Percentiles rank a stretch among this genome's conserved stretches.
phyloP scores from a whole-genome alignment of 164 flowering plant species.

The Stephania cephalantha region DNA sequence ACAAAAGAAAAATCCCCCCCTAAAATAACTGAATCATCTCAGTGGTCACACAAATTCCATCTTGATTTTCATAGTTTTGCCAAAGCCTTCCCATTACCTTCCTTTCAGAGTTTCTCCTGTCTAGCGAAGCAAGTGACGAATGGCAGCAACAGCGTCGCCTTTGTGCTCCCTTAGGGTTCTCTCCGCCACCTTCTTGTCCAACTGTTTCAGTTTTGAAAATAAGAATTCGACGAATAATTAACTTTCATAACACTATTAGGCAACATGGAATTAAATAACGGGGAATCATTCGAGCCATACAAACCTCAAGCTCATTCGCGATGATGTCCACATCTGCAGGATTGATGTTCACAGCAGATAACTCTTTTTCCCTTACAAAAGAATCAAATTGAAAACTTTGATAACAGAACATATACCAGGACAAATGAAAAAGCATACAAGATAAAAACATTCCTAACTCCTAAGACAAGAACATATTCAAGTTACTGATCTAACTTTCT shows the following conservation, averaged over 20 bases:
- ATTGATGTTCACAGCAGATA: conserved; percentile 91
- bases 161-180: conserved; percentile 90
- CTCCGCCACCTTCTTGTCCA: conserved; percentile 98
- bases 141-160: conserved; percentile 99
- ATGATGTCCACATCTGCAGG: conserved; percentile 84
- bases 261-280: not conserved
- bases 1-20: not conserved
- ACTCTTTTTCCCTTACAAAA: conserved; percentile 70
- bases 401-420: not conserved
- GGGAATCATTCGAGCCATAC: not conserved
- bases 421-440: not conserved
- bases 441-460: not conserved
- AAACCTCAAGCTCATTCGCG: conserved; percentile 87
- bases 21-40: not conserved
- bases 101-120: not conserved
- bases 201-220: conserved; percentile 26
- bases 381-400: conserved; percentile 2
- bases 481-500: not conserved
- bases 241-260: not conserved
- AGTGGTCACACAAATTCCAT: not conserved
- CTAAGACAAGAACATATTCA: not conserved
- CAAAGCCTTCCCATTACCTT: not conserved
- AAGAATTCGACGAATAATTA: not conserved
- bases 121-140: conserved; percentile 60
- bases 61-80: not conserved